phyloP scores from a whole-genome alignment of 2,329 filamentous ascomycete genomes.

The Verticillium zaregamsianum region DNA sequence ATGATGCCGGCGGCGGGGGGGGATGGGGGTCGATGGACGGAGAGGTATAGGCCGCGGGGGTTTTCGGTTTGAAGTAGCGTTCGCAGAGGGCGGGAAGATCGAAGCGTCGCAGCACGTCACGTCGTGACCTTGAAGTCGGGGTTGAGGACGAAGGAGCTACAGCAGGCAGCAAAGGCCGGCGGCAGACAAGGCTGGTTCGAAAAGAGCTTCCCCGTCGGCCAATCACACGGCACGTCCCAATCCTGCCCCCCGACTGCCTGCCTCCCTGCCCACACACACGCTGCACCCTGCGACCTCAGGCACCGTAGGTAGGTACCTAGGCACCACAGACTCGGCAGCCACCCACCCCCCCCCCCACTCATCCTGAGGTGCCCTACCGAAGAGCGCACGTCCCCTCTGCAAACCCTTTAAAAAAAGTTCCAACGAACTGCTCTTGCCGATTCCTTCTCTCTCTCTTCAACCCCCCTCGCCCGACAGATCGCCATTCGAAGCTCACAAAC shows the following conservation, averaged over 20 bases:
- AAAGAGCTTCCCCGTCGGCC: background rate
- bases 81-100: too few relatives aligned
- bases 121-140: background rate
- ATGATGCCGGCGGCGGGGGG: slow-evolving; percentile 37
- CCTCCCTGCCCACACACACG: background rate
- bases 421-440: slow-evolving; percentile 15
- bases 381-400: background rate
- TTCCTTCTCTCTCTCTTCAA: slow-evolving; percentile 39
- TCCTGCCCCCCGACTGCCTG: background rate
- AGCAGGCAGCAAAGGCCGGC: background rate
- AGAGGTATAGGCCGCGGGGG: background rate
- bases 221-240: background rate
- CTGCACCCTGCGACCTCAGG: background rate
- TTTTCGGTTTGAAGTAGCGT: background rate
- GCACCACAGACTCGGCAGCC: background rate
- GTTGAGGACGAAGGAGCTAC: background rate
- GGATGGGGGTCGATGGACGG: background rate
- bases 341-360: too few relatives aligned
- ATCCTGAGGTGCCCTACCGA: background rate
- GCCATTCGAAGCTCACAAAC: slow-evolving; percentile 99
- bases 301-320: background rate
- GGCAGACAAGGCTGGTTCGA: background rate
- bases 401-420: slow-evolving; percentile 9
- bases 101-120: background rate
- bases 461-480: slow-evolving; percentile 99